Percentiles rank a stretch among this genome's conserved stretches.
These are phyloP conservation scores for Athelia psychrophila DNA, from an alignment of 1,284 basidiomycete species.

Conservation along the genomic window DNA sequence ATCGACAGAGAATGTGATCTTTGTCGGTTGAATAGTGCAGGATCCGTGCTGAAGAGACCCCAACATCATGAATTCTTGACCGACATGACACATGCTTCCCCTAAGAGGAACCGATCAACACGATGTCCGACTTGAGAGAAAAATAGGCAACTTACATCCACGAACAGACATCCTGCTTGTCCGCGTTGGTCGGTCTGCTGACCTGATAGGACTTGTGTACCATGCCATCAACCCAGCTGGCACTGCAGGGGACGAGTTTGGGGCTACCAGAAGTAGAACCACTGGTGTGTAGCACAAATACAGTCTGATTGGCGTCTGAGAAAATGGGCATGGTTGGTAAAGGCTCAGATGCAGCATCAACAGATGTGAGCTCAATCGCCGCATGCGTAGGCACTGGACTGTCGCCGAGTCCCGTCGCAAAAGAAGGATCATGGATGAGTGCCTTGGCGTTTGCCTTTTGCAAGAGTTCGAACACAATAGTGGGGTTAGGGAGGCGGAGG, in stretches of 20 bases:
- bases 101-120: slow-evolving; percentile 25
- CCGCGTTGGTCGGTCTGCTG: slow-evolving; percentile 42
- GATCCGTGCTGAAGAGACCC: slow-evolving; percentile 67
- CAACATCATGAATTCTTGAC: slow-evolving; percentile 61
- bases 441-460: slow-evolving; percentile 53
- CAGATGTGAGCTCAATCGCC: slow-evolving; percentile 37
- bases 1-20: slow-evolving; percentile 58
- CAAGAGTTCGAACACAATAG: slow-evolving; percentile 64
- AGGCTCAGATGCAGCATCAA: slow-evolving; percentile 31
- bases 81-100: slow-evolving; percentile 73
- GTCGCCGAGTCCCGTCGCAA: slow-evolving; percentile 27
- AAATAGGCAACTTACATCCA: slow-evolving; percentile 53
- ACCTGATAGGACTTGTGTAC: slow-evolving; percentile 54
- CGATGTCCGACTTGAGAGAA: slow-evolving; percentile 12
- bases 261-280: slow-evolving; percentile 74
- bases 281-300: slow-evolving; percentile 72
- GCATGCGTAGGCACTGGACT: slow-evolving; percentile 48
- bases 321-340: slow-evolving; percentile 43
- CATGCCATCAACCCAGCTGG: slow-evolving; percentile 56
- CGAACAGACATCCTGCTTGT: slow-evolving; percentile 60
- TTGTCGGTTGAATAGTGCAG: slow-evolving; percentile 67
- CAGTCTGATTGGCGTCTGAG: slow-evolving; percentile 40
- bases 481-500: slow-evolving; percentile 64
- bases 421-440: slow-evolving; percentile 57
- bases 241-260: slow-evolving; percentile 67